Evolutionary conservation across 805 yeast species (phyloP).

Genomic region (Starmerella sp.): DNA sequence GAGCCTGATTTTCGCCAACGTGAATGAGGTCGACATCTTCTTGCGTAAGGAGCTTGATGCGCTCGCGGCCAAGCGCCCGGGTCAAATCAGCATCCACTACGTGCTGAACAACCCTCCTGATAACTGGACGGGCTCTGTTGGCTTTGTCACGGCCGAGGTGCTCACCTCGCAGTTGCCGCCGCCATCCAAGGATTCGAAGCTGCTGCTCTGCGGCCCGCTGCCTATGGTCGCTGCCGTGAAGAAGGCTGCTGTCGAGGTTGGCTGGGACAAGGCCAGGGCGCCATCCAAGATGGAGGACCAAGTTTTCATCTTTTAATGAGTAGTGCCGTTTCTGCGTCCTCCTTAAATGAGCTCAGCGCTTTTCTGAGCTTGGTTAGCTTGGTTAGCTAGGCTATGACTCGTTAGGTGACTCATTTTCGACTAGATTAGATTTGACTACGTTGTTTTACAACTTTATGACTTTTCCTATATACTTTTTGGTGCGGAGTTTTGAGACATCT

Average conservation of each 20-base stretch:
- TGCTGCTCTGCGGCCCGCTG: conserved; percentile 89
- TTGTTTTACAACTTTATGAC: too few species aligned
- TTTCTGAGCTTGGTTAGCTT: too few species aligned
- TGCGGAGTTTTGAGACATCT: too few species aligned
- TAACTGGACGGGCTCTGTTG: conserved; percentile 65
- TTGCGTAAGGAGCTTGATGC: conserved; percentile 68
- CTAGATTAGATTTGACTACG: too few species aligned
- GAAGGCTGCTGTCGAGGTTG: conserved; percentile 62
- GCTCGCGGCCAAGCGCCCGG: conserved; percentile 36
- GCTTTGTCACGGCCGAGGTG: conserved; percentile 68
- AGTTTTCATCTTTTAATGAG: conserved; percentile 62
- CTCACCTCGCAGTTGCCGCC: conserved; percentile 53
- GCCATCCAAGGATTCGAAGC: conserved; percentile 48
- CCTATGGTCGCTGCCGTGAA: conserved; percentile 80
- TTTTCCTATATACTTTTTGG: too few species aligned
- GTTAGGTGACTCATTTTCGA: too few species aligned
- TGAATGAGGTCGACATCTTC: conserved; percentile 66
- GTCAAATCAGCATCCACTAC: conserved; percentile 50
- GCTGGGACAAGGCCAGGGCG: conserved; percentile 76
- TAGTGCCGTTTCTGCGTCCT: too few species aligned
- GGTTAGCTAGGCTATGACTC: too few species aligned
- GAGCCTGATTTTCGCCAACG: conserved; percentile 69
- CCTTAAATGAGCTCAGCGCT: too few species aligned
- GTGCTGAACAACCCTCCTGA: conserved; percentile 62
- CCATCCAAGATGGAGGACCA: conserved; percentile 85